These are phyloP conservation scores for Luvunga scandens DNA, from an alignment of 345 rosid species.

Conservation along the genomic window DNA sequence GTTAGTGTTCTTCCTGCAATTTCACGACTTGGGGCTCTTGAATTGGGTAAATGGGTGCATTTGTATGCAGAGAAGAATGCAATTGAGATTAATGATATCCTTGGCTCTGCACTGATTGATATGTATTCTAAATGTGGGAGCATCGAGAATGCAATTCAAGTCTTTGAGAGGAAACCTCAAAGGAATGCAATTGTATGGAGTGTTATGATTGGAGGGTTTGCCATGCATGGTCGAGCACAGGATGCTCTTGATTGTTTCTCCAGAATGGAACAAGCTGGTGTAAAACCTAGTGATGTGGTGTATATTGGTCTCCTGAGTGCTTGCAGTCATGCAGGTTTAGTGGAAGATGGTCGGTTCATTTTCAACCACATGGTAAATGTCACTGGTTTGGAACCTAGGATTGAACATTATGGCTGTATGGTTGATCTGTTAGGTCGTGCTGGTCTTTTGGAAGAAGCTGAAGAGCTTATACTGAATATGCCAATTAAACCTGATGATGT, in stretches of 20 bases:
- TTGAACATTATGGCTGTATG: conserved; percentile 78
- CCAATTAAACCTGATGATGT: conserved; percentile 58
- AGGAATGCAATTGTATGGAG: conserved; percentile 61
- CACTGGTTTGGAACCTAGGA: conserved; percentile 53
- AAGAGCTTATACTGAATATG: conserved; percentile 55
- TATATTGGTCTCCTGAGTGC: conserved; percentile 57
- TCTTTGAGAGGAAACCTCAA: conserved; percentile 48
- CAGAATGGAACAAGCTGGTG: conserved; percentile 43
- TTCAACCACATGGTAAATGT: conserved; percentile 53
- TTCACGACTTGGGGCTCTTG: conserved; percentile 51
- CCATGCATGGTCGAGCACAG: conserved; percentile 56
- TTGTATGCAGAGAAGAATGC: conserved; percentile 46
- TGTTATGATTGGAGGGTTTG: conserved; percentile 62
- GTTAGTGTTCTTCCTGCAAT: conserved; percentile 68
- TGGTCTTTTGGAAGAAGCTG: conserved; percentile 58
- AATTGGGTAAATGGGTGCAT: conserved; percentile 70
- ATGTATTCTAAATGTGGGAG: conserved; percentile 78
- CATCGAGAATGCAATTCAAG: conserved; percentile 54
- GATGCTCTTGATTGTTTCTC: conserved; percentile 51
- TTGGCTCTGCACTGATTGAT: conserved; percentile 71
- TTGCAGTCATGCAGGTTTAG: conserved; percentile 67
- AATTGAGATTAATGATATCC: conserved; percentile 51
- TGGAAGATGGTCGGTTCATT: conserved; percentile 49
- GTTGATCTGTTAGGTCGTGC: conserved; percentile 70
- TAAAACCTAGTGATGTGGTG: conserved; percentile 49